These are phyloP conservation scores for Psilocybe sp. DNA, from an alignment of 768 basidiomycete species.

Conservation along the genomic window DNA sequence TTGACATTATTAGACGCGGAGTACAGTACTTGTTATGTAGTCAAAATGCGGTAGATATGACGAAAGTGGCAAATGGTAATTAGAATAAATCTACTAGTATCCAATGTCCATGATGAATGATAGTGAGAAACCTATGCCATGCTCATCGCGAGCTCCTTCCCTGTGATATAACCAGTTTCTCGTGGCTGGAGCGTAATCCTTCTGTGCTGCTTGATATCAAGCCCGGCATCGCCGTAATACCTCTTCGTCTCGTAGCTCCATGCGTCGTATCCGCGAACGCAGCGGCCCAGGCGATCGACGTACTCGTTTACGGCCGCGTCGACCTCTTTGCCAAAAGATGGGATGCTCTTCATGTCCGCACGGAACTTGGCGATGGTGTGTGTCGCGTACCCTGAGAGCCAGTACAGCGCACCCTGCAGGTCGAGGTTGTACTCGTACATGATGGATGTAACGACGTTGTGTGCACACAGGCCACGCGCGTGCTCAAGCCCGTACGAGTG, in stretches of 20 bases:
- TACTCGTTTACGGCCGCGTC: constrained; percentile 35
- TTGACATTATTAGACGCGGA: no score
- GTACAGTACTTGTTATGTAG: no score
- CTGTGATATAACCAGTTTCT: constrained; percentile 16
- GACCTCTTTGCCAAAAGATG: constrained; percentile 40
- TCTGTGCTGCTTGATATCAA: constrained; percentile 11
- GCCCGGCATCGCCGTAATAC: constrained; percentile 33
- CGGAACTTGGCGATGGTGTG: constrained; percentile 34
- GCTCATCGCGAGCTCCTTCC: constrained; percentile 9
- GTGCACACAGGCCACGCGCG: constrained; percentile 27
- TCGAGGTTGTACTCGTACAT: constrained; percentile 41
- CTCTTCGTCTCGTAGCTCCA: constrained; percentile 51
- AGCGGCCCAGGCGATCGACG: constrained; percentile 46
- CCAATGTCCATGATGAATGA: no score
- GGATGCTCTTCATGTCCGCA: constrained; percentile 26
- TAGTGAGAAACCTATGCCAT: no score
- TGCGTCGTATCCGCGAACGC: constrained; percentile 45
- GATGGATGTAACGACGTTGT: constrained; percentile 48
- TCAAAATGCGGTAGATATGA: no score
- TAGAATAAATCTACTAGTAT: no score
- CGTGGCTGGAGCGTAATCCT: constrained; percentile 12
- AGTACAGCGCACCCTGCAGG: constrained; percentile 38
- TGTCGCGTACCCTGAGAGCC: constrained; percentile 33
- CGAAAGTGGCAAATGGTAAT: no score
- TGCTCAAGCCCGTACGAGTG: constrained; percentile 30